phyloP scores from a whole-genome alignment of 768 basidiomycete genomes.

The Phylloporus rhodoxanthus region DNA sequence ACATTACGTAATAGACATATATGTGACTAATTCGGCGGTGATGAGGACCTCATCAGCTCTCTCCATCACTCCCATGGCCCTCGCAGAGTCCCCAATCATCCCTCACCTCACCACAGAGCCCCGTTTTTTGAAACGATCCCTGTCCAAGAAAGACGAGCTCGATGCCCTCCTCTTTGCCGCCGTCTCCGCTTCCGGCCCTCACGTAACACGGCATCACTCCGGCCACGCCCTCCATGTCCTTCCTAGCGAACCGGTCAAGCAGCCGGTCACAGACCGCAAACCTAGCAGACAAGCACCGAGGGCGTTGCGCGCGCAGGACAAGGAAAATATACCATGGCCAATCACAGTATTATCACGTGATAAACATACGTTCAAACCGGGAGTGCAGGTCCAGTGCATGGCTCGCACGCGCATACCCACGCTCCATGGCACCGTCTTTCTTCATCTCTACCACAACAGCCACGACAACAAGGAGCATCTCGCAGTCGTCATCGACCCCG shows the following conservation, averaged over 20 bases:
- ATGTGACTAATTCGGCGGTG: neutral
- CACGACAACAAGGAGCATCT: conserved; percentile 92
- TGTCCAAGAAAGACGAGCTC: conserved; percentile 56
- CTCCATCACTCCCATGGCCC: conserved; percentile 17
- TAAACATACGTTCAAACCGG: neutral
- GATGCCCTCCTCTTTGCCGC: conserved; percentile 79
- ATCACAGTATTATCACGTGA: neutral
- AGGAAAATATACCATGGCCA: conserved; percentile 46
- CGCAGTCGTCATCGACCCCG: conserved; percentile 89
- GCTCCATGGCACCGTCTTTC: conserved; percentile 86
- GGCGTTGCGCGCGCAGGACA: conserved; percentile 45
- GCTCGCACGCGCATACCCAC: conserved; percentile 97
- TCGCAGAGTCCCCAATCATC: conserved; percentile 26
- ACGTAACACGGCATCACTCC: conserved; percentile 82
- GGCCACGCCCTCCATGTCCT: conserved; percentile 62
- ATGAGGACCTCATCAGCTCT: neutral
- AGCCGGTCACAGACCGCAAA: conserved; percentile 29
- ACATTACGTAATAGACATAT: neutral
- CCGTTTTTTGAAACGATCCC: conserved; percentile 32
- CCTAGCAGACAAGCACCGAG: conserved; percentile 74
- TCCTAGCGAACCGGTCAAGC: conserved; percentile 46
- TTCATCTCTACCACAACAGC: conserved; percentile 93
- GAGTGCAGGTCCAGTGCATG: conserved; percentile 81
- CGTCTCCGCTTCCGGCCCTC: conserved; percentile 65
- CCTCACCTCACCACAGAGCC: conserved; percentile 26